Evolutionary conservation across 1,139 yeast genomes (phyloP), one percentile per base, ranked within the genome.

Genomic region (Groenewaldozyma sp.): DNA sequence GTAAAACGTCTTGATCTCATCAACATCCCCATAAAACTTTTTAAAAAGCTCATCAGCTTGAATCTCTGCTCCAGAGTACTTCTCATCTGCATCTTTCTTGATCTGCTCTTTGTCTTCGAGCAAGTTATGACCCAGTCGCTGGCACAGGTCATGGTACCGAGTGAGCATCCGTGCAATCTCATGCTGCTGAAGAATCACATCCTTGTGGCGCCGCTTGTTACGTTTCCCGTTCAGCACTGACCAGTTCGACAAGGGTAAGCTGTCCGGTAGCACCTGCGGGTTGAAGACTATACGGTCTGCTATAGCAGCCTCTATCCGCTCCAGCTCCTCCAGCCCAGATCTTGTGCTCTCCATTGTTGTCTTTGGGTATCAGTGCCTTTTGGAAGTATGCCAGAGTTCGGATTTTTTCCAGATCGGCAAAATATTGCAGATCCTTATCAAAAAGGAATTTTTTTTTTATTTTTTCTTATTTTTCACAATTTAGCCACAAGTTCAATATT

Each of bases 161-260:
- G 69, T 65, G 3, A 73, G 52, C 36, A 88, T 73, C 36, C 58
- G 51, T 14, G 67, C 63, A 3, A 84, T 66, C 55, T 88, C 96
- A 56, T 80, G 83, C 50, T 79, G 78, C 49, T 82, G 93, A 13
- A 76, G 49, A 10, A 75, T 51, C 1, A 71, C 66, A 46, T 71
- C 76, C 44, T 69, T 63, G 32, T 55, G 51, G 43, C 54, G 51
- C 58, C 73, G 41, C 58, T 67, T 47, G n/a, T n/a, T n/a, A 49
- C 52, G 27, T 70, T 60, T 45, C 63, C 68, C 46, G 48, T 46
- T 47, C 42, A 44, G 56, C 47, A 38, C 61, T 28, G 46, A 60
- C 37, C 36, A 35, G 38, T 45, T 42, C 44, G 52, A 47, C 40
- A 44, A 43, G 42, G 45, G 46, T 40, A 45, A 36, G 1, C 47